Percentiles rank a stretch among this genome's conserved stretches.
These are phyloP conservation scores for Ceraceosorus bombacis DNA, from an alignment of 1,284 basidiomycete species.

Conservation along the genomic window DNA sequence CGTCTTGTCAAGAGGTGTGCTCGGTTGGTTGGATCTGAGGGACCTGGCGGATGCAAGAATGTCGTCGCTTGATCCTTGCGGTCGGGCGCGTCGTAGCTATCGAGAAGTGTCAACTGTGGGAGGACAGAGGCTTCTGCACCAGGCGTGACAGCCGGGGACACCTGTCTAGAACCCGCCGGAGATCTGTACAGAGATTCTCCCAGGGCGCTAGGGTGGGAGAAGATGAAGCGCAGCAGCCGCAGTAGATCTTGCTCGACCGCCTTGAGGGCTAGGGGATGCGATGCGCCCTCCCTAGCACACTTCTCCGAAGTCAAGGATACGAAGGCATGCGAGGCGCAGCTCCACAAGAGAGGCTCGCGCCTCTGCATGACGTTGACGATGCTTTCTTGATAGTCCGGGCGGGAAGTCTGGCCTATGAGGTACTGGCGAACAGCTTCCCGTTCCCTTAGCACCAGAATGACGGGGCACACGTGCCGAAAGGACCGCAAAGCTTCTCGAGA, in stretches of 20 bases:
- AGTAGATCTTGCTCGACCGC: conserved; percentile 10
- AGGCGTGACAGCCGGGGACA: not conserved
- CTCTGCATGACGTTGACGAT: conserved; percentile 4
- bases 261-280: conserved; percentile 15
- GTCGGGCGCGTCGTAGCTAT: no score
- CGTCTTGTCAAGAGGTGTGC: conserved; percentile 10
- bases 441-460: conserved; percentile 15
- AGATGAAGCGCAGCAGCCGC: conserved; percentile 11
- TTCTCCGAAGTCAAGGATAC: conserved; percentile 8
- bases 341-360: conserved; percentile 9
- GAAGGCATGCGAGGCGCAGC: conserved; percentile 7
- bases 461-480: conserved; percentile 1
- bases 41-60: conserved; percentile 5
- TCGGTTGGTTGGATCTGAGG: conserved; percentile 8
- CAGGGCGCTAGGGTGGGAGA: conserved; percentile 1
- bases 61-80: not conserved
- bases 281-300: no score
- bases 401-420: not conserved
- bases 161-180: not conserved
- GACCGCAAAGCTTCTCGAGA: not conserved
- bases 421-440: conserved; percentile 5
- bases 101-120: no score
- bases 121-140: not conserved
- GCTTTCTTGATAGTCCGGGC: conserved; percentile 8
- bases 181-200: not conserved